phyloP scores from a whole-genome alignment of 805 yeast genomes.

The Nakazawaea pomicola region DNA sequence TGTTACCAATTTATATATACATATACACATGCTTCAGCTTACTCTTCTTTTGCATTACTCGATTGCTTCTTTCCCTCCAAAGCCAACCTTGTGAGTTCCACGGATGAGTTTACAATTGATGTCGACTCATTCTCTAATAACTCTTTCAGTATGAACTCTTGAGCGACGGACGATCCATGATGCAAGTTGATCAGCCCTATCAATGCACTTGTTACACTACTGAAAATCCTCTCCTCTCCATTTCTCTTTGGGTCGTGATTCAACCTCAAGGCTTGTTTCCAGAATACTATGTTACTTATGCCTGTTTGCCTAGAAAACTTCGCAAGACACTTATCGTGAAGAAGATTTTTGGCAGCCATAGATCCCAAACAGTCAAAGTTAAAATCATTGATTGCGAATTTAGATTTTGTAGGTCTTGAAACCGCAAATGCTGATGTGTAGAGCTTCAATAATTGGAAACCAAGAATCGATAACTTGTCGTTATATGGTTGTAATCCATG shows the following conservation, averaged over 20 bases:
- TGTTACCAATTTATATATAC: too few relatives aligned
- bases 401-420: conserved; percentile 19
- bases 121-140: conserved; percentile 27
- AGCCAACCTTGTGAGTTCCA: conserved; percentile 14
- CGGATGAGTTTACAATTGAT: conserved; percentile 7
- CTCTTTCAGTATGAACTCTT: conserved; percentile 50
- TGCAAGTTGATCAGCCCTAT: conserved; percentile 63
- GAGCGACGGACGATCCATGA: conserved; percentile 58
- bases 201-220: conserved; percentile 53
- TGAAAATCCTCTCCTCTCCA: conserved; percentile 53
- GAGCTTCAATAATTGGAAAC: conserved; percentile 55
- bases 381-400: conserved; percentile 38
- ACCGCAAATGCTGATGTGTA: conserved; percentile 39
- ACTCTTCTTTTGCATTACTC: too few relatives aligned
- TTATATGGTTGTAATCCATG: conserved; percentile 88
- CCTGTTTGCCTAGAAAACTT: conserved; percentile 44
- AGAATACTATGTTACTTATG: conserved; percentile 53
- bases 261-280: conserved; percentile 44
- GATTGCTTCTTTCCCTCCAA: conserved; percentile 5
- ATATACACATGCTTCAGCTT: too few relatives aligned
- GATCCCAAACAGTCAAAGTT: conserved; percentile 61
- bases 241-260: conserved; percentile 38
- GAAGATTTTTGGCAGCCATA: conserved; percentile 42
- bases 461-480: conserved; percentile 75
- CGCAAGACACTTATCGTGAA: conserved; percentile 46